Base-by-base conservation (phyloP, 108 stramenopile genomes). In the Pseudonitzschia delicatissima region DNA sequence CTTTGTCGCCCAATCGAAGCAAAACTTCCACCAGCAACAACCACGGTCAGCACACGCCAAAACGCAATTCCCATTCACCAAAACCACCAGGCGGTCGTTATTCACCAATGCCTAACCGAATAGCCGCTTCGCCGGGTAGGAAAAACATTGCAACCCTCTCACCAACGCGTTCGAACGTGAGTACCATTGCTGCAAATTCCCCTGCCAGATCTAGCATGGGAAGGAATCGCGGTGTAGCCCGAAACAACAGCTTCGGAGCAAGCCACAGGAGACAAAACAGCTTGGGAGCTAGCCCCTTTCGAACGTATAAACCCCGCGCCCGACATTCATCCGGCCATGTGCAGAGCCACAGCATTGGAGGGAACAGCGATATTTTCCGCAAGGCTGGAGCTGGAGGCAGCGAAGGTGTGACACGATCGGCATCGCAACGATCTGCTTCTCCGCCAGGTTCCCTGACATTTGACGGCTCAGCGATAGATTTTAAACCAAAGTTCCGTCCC, bases 281-380 rank as follows among this genome's bases (percentile, higher is more conserved):
- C 32, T 0, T 61, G 37, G 60, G 60, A 11, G 60, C 60, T 26
- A 61, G 60, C 21, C 60, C 60, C 1, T 61, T 40, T 33, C 60
- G 60, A 39, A 55, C 28, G 33, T 33, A 11, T 12, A 55, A 29
- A 3, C 53, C 29, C 12, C 5, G 53, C 1, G 8, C 29, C 15
- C 5, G 53, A 5, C 23, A 48, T 21, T n/a, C n/a, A n/a, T 23
- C 47, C 6, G 11, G n/a, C 3, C 53, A 55, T 27, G 7, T 2
- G 17, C 29, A 31, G 3, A 55, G 53, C 32, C 7, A 32, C 26
- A 55, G 53, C 17, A 33, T 33, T 3, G 31, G 53, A 6, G 29
- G 31, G 9, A 23, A 3, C 2, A 17, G 53, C 32, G 53, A 42
- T 42, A 42, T 42, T 15, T n/a, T 4, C 20, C 21, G 17, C 47